phyloP scores from a whole-genome alignment of 495 filamentous ascomycete genomes.

The Saxophila tyrrhenica region DNA sequence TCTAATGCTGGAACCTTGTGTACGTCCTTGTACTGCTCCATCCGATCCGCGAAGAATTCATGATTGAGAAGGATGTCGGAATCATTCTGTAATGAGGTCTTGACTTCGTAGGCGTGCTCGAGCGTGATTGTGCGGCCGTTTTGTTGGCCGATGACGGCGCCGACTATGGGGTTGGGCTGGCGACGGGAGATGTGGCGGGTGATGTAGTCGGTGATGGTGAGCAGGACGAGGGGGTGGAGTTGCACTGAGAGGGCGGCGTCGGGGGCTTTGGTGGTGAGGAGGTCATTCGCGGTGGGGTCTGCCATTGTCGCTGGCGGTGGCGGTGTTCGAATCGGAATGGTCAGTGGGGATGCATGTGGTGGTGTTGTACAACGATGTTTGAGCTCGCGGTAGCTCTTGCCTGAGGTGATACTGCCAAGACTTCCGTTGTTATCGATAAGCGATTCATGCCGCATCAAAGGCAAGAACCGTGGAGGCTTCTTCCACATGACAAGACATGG shows the following conservation, averaged over 20 bases:
- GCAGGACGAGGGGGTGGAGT: slow-evolving; percentile 86
- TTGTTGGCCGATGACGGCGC: slow-evolving; percentile 79
- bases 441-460: too few relatives aligned
- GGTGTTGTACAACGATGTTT: not conserved
- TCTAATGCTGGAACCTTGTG: slow-evolving; percentile 75
- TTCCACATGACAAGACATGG: too few relatives aligned
- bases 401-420: not conserved
- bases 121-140: slow-evolving; percentile 82
- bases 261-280: slow-evolving; percentile 57
- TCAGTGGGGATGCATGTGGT: not conserved
- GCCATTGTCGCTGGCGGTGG: not conserved
- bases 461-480: too few relatives aligned
- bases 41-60: slow-evolving; percentile 63
- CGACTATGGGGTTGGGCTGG: slow-evolving; percentile 64
- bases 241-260: slow-evolving; percentile 69
- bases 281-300: slow-evolving; percentile 30
- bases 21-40: slow-evolving; percentile 83
- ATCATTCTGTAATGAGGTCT: slow-evolving; percentile 36
- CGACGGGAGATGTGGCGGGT: slow-evolving; percentile 74
- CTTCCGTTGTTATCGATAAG: not conserved
- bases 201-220: slow-evolving; percentile 94
- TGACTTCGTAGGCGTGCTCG: slow-evolving; percentile 83
- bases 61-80: slow-evolving; percentile 47
- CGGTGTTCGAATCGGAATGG: not conserved
- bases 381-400: too few relatives aligned